Evolutionary conservation across 805 yeast genomes (phyloP), one percentile per base, ranked within the genome.

Genomic region (Yarrowia hollandica): DNA sequence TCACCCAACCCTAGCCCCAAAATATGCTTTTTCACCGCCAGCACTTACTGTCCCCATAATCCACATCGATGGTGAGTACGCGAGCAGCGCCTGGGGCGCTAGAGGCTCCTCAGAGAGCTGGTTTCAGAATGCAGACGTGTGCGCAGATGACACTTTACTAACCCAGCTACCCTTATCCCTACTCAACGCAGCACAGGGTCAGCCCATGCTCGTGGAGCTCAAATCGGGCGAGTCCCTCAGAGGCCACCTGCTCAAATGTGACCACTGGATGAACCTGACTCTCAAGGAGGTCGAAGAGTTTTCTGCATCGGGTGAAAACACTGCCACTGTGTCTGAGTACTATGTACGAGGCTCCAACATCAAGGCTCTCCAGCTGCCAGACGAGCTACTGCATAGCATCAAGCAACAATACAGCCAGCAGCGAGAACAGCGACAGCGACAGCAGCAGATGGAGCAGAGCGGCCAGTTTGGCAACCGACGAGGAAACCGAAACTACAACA

Each of bases 261-360:
- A 94, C 71, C 84, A 89, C 35, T 88, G 95, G 90, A 94, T 94
- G 99, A 94, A 94, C 71, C 77, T 94, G 64, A 88, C 96, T 1
- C 77, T 94, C 58, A 78, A 78, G 30, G 84, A 90, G 63, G 97
- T 86, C 14, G 81, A 84, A 48, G 87, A 84, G 68, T 52, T 52
- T n/a, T 35, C 44, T 16, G 42, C 58, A 4, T 25, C 78, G 64
- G 92, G 88, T 34, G 83, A 80, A 63, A 76, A 76, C 58, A 87
- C 81, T 70, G 71, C 79, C 57, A 84, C 85, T 68, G 72, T 86
- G 44, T 82, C 84, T 3, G 95, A 88, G 66, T 79, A 86, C 60
- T 91, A 90, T 69, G 81, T 91, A 35, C 84, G 91, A 69, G 97
- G 97, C 19, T 61, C 62, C 34, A 62, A 70, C 65, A 73, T 76